A percentile compares a stretch with the other conserved stretches of the same genome.
Evolutionary conservation across 345 rosid species (phyloP).

Genomic region (Ricinus communis): DNA sequence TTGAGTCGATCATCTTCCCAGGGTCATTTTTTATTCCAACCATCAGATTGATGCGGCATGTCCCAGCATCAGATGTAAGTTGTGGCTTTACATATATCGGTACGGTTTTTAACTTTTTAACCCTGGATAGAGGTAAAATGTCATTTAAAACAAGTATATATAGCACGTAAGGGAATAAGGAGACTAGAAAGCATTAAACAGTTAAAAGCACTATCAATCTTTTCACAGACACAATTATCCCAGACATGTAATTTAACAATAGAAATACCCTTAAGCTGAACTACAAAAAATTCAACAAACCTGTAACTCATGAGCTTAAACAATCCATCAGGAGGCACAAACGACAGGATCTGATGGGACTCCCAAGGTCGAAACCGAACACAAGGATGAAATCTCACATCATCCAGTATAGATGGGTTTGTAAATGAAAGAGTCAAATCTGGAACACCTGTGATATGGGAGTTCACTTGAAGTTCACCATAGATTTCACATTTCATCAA

Average conservation of each 20-base stretch:
- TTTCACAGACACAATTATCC: background rate
- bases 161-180: background rate
- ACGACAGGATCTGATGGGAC: slow-evolving; percentile 84
- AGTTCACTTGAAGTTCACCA: slow-evolving; percentile 87
- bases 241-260: slow-evolving; percentile 3
- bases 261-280: background rate
- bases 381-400: slow-evolving; percentile 85
- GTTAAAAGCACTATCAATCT: background rate
- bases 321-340: slow-evolving; percentile 96
- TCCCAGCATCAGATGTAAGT: slow-evolving; percentile 70
- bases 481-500: slow-evolving; percentile 69
- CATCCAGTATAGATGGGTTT: slow-evolving; percentile 76
- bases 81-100: slow-evolving; percentile 93
- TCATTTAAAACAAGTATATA: background rate
- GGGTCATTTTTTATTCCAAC: slow-evolving; percentile 85
- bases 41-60: slow-evolving; percentile 66
- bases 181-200: background rate
- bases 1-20: slow-evolving; percentile 76
- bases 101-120: slow-evolving; percentile 75
- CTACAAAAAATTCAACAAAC: slow-evolving; percentile 31
- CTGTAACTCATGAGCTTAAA: slow-evolving; percentile 99
- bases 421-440: slow-evolving; percentile 86
- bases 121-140: slow-evolving; percentile 41
- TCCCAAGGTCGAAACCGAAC: slow-evolving; percentile 98
- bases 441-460: slow-evolving; percentile 89